These are phyloP conservation scores for Ophiobolus disseminans DNA, from an alignment of 2,329 filamentous ascomycete genomes.

Conservation along the genomic window DNA sequence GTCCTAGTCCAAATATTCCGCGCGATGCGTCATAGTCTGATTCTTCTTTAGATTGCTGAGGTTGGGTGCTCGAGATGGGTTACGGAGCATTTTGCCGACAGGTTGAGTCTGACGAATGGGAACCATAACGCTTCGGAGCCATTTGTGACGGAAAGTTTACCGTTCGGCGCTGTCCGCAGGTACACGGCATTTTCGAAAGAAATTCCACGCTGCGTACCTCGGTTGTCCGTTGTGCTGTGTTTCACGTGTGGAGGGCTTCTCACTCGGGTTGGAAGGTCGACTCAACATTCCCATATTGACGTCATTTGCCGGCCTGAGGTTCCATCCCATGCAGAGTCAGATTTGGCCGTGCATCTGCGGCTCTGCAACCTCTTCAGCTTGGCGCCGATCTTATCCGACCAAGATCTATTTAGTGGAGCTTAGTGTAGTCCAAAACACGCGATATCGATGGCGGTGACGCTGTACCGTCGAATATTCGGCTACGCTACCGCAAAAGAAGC, in stretches of 20 bases:
- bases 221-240: background rate
- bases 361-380: conserved; percentile 39
- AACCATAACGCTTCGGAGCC: background rate
- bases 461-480: conserved; percentile 13
- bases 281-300: conserved; percentile 32
- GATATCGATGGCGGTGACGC: conserved; percentile 21
- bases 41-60: background rate
- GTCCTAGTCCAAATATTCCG: conserved; percentile 24
- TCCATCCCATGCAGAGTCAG: conserved; percentile 28
- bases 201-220: background rate
- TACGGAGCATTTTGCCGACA: too few species aligned
- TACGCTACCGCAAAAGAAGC: conserved; percentile 18
- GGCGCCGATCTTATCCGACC: conserved; percentile 35
- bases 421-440: conserved; percentile 12
- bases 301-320: conserved; percentile 23
- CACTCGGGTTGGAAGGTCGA: too few species aligned
- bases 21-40: conserved; percentile 31
- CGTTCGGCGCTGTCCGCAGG: too few species aligned
- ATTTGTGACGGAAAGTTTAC: too few species aligned
- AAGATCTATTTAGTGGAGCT: conserved; percentile 21
- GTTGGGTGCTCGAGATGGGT: background rate
- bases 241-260: conserved; percentile 21
- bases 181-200: background rate
- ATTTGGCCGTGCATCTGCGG: conserved; percentile 34
- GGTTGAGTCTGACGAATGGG: too few species aligned